Evolutionary conservation across 2,329 filamentous ascomycete species (phyloP).

Genomic region (Blastomyces emzantsi): DNA sequence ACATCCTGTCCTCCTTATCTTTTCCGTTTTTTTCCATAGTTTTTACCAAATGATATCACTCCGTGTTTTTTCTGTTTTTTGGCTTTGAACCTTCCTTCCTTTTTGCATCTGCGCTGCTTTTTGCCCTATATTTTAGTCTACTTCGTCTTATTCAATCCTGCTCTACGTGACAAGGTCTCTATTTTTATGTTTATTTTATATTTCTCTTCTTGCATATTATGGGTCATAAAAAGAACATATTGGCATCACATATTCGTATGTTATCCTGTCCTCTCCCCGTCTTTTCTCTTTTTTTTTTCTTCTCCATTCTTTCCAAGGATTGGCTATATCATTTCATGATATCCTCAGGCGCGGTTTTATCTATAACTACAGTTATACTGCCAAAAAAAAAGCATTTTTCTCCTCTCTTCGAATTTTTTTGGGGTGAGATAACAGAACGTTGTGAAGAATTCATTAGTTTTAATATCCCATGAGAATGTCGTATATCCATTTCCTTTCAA

Average conservation of each 20-base stretch:
- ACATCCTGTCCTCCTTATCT: not conserved
- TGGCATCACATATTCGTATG: not conserved
- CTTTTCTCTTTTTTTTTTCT: not conserved
- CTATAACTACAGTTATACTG: not conserved
- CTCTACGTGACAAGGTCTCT: not conserved
- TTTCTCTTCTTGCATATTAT: not conserved
- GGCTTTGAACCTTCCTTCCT: not conserved
- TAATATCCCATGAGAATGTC: no score
- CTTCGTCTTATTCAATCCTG: not conserved
- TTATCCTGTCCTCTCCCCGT: not conserved
- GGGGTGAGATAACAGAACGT: no score
- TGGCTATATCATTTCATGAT: not conserved
- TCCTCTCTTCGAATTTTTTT: not conserved
- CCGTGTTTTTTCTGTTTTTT: not conserved
- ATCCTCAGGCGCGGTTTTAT: not conserved
- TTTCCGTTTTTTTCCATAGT: not conserved
- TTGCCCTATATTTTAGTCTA: not conserved
- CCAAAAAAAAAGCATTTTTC: not conserved
- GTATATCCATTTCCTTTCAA: no score
- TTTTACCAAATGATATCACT: conserved; percentile 2
- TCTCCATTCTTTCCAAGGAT: not conserved
- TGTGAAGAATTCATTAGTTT: no score
- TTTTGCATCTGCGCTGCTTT: not conserved
- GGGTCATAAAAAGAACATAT: not conserved
- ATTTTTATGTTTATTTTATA: not conserved